Conservation (phyloP, 257 asterid genomes). For the Phtheirospermum japonicum region DNA sequence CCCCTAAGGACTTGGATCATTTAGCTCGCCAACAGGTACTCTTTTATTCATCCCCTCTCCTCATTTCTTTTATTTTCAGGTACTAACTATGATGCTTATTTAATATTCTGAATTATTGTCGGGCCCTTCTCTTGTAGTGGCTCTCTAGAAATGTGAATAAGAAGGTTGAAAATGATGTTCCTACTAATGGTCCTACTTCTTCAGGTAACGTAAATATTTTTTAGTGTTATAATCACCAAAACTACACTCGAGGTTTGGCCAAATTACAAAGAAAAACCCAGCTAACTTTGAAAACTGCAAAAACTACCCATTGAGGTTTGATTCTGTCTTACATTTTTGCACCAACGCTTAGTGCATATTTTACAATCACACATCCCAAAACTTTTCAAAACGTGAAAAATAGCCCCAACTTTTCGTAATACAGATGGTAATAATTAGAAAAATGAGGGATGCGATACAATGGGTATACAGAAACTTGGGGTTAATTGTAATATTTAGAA, state of each 20-base stretch:
- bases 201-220: slow-evolving; percentile 38
- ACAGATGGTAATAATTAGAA: no score
- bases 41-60: slow-evolving; percentile 17
- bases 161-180: slow-evolving; percentile 59
- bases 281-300: neutral
- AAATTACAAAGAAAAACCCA: neutral
- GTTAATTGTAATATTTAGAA: neutral
- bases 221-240: neutral
- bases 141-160: slow-evolving; percentile 64
- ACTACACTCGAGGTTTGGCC: neutral
- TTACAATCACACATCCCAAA: neutral
- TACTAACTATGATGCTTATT: neutral
- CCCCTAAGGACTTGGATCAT: slow-evolving; percentile 88
- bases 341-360: no score
- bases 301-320: neutral
- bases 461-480: neutral
- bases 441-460: neutral
- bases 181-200: slow-evolving; percentile 54
- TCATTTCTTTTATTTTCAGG: slow-evolving; percentile 6
- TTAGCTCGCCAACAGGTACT: slow-evolving; percentile 85
- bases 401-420: no score
- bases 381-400: no score
- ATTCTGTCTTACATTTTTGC: neutral
- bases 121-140: slow-evolving; percentile 45
- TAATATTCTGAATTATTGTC: neutral